Base-by-base conservation (phyloP, 2,329 filamentous ascomycete species). In the Geosmithia flava region DNA sequence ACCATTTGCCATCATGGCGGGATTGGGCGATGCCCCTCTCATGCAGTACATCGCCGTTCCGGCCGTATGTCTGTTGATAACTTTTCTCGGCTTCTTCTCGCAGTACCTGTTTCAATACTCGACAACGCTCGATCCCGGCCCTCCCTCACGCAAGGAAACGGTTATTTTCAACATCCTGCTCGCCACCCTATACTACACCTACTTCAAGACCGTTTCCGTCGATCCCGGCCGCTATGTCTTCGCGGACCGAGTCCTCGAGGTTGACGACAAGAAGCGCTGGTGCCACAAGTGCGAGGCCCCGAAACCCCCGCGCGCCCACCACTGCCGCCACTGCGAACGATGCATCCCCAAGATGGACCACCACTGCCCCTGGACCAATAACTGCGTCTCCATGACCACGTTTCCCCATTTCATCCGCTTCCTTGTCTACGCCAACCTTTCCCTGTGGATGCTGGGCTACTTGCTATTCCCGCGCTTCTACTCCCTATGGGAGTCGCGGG, bases 391-490 rank as follows among this genome's bases (percentile, higher is more conserved):
- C 13, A 77, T 89, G 62, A 82, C 81, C 51, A 90, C 85, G 1
- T 86, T 89, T 57, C 87, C 87, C 7, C 83, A 91, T 66, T 93
- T 93, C 64, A 53, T 89, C 44, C 85, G 87, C 56, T 91, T 93
- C 67, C 70, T 93, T 42, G 60, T 80, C 53, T 90, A 80, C 60
- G 73, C 84, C 23, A 83, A 84, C 57, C 51, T 75, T 15, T 71
- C 83, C 2, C 79, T 87, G 54, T 81, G 81, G 66, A 62, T 65
- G 48, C 72, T 91, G 6, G 68, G 72, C 47, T 70, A 69, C 54
- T 73, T 85, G 43, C 66, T 89, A n/a, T 78, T 67, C 61, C 65
- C 67, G 15, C 79, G 85, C 49, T 69, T 78, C 52, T 61, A 67
- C 20, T 62, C 72, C 15, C 65, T 93, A 48, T 91, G 83, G 79